Evolutionary conservation across 129 eudicot species (phyloP), one percentile per base, ranked within the genome.

Genomic region (Silybum marianum): DNA sequence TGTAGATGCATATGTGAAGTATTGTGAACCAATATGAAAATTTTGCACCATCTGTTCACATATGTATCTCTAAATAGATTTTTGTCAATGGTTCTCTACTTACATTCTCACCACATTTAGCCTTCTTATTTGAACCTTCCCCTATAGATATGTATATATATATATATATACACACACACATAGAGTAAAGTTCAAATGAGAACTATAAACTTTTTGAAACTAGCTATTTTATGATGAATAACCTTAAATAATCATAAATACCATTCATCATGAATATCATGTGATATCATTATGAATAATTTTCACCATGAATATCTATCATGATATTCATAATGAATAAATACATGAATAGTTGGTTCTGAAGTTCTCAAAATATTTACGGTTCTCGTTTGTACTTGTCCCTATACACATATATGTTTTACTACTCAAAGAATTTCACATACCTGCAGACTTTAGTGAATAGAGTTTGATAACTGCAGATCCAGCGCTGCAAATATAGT

Each of bases 371-470:
- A 51, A 51, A 51, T 22, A 51, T 51, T 40, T 51, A 51, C 21
- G 22, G 1, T 51, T 51, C 63, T 18, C 63, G 16, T 51, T 51
- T 51, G 63, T 16, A 51, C 63, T 9, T 16, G 8, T 22, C 66
- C 66, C 3, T 48, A 48, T 2, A 48, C 60, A 4, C 22, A 60
- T 5, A n/a, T 42, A 36, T 81, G 8, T 38, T 77, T 60, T 65
- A 38, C 73, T 58, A 51, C 11, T 26, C 18, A 68, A 73, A 10
- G 48, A 68, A 34, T 9, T 32, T 72, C n/a, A 62, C 66, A 75
- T 71, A 92, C 97, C 97, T 86, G 97, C 97, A 92, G 21, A 74
- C 86, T 87, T 88, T 86, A 2, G 87, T 75, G 85, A 92, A 87
- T 51, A 92, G 83, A 58, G 87, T 87, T 66, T 76, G 90, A 76